Evolutionary conservation across 305 asterid genomes (phyloP), one percentile per base, ranked within the genome.

Genomic region (Nicotiana rustica): DNA sequence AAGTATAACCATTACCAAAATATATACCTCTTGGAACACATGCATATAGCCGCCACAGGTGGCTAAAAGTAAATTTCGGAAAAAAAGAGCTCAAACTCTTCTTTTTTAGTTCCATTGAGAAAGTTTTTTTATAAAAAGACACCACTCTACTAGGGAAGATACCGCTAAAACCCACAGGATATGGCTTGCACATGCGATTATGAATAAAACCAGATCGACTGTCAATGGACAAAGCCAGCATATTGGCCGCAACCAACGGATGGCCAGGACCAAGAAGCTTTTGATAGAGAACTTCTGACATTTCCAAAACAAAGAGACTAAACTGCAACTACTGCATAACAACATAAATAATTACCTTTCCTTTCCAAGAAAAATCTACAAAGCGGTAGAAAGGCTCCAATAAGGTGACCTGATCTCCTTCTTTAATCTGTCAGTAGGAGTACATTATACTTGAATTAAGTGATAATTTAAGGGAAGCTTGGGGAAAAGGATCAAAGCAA

Each of bases 311-410:
- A 25, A 10, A 62, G 41, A 44, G 73, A 19, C 13, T 13, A 80
- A 41, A 33, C 65, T 52, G 76, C 60, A 41, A 41, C 67, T 66
- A 55, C 64, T 65, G 57, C 66, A 41, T 47, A 29, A 19, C 49
- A 79, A 2, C 82, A 62, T 64, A 19, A 64, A 80, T 66, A 18
- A 47, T 31, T 88, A 95, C 99, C 99, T 93, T 93, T 21, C 86
- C 93, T 83, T 92, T 91, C 98, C 99, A 94, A 4, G 95, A 90
- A 86, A 94, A 90, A 82, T 91, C 92, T 55, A 93, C 87, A 78
- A 68, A 65, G 35, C 52, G 95, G 82, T 89, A 92, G 85, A 86
- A 90, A 81, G 98, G 99, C 55, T 92, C 97, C 91, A 94, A 82
- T 67, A 94, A 85, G 71, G 90, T 88, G 83, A 94, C 91, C 83